A percentile compares a stretch with the other conserved stretches of the same genome.
phyloP scores from a whole-genome alignment of 176 grass and related monocot species.

The Dendrocalamus sinicus region DNA sequence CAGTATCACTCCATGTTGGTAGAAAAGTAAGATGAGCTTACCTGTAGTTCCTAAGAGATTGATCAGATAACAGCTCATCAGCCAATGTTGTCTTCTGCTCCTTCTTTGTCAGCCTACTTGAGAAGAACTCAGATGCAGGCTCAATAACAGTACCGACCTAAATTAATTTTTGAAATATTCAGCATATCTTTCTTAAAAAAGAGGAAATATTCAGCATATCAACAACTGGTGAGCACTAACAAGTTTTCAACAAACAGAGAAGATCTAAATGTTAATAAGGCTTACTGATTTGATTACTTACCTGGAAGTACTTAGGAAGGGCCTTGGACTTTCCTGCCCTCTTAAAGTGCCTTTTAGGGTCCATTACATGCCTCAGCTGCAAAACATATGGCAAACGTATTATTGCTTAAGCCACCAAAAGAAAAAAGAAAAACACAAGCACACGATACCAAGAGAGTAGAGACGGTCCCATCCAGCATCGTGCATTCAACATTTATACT shows the following conservation, averaged over 20 bases:
- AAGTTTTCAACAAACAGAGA: background rate
- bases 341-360: slow-evolving; percentile 98
- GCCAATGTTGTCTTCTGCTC: slow-evolving; percentile 74
- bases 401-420: slow-evolving; percentile 8
- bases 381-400: slow-evolving; percentile 41
- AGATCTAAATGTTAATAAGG: background rate
- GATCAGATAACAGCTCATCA: slow-evolving; percentile 78
- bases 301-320: slow-evolving; percentile 91
- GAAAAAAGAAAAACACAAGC: background rate
- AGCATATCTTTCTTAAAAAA: background rate
- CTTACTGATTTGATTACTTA: slow-evolving; percentile 26
- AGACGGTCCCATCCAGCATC: background rate
- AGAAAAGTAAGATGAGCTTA: slow-evolving; percentile 43
- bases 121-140: slow-evolving; percentile 80
- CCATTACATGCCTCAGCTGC: slow-evolving; percentile 83
- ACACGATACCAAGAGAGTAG: background rate
- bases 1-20: background rate
- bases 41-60: slow-evolving; percentile 73
- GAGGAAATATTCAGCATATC: slow-evolving; percentile 27
- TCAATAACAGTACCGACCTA: slow-evolving; percentile 87
- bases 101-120: slow-evolving; percentile 81
- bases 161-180: slow-evolving; percentile 33
- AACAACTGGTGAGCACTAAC: slow-evolving; percentile 27
- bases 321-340: slow-evolving; percentile 73
- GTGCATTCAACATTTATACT: background rate